Base-by-base conservation (phyloP, 177 flowering plant species). In the Vitis hybrid region DNA sequence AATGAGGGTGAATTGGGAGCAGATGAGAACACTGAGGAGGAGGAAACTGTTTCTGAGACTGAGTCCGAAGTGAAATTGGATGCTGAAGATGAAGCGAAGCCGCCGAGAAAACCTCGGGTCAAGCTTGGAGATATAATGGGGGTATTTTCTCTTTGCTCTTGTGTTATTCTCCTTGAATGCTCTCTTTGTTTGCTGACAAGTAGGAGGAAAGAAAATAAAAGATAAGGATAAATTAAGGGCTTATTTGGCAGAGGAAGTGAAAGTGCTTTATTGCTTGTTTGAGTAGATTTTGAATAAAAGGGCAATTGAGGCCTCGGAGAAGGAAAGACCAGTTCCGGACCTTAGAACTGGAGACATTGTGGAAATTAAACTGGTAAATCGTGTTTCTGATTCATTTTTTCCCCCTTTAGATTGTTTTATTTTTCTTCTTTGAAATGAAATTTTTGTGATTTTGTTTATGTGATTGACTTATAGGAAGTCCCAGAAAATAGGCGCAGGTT, bases 101-200 rank as follows among this genome's bases (percentile, higher is more conserved):
- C 81, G 15, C 90, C 87, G 9, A 68, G 86, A 52, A 86, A 82
- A 73, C 90, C 92, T n/a, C 72, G 86, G 51, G 60, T 87, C 57
- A 91, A 90, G 83, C 88, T 94, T 18, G 99, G 99, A 27, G 99
- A 94, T 2, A 70, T 94, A 56, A 92, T 94, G 93, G 95, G 97
- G 97, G 99, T 92, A 87, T 58, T 49, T 56, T 19, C 11, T n/a
- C 52, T 27, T 61, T 60, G 1, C 3, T 5, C 55, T 48, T 27
- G 19, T 12, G 64, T 9, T 15, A 16, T 67, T 50, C 11, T 24
- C 60, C 15, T 55, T 7, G 56, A 14, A 27, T 13, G 2, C 49
- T 48, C 1, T 30, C 13, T 19, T 49, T 3, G 52, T 46, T 14
- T 2, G 49, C 15, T 40, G 1, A 11, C 9, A 4, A 15, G 51